phyloP scores from a whole-genome alignment of 2,329 filamentous ascomycete species.

The Exophiala viscosa region DNA sequence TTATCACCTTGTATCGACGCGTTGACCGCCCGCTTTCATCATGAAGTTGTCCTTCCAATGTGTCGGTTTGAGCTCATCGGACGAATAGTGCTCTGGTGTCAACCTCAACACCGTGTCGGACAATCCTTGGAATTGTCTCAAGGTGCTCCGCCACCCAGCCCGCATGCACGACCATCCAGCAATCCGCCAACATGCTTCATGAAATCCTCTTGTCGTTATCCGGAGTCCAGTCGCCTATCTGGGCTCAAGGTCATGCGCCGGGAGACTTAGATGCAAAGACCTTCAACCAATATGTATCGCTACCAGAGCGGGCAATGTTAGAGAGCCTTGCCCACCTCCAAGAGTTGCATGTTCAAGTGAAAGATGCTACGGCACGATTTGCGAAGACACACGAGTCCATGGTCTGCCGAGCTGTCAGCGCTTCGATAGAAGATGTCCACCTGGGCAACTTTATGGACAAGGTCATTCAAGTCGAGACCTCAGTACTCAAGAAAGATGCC shows the following conservation, averaged over 20 bases:
- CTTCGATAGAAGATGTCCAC: slow-evolving; percentile 69
- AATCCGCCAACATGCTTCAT: slow-evolving; percentile 74
- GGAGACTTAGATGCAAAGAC: slow-evolving; percentile 47
- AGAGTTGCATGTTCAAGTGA: slow-evolving; percentile 69
- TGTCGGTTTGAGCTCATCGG: slow-evolving; percentile 47
- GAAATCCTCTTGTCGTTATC: slow-evolving; percentile 96
- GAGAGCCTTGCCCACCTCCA: slow-evolving; percentile 72
- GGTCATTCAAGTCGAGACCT: slow-evolving; percentile 77
- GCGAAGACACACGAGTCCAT: slow-evolving; percentile 69
- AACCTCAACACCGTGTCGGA: slow-evolving; percentile 30
- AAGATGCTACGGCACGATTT: slow-evolving; percentile 63
- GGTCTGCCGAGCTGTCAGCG: slow-evolving; percentile 82
- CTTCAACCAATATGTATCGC: slow-evolving; percentile 57
- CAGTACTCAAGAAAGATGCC: slow-evolving; percentile 72
- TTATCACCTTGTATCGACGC: background rate
- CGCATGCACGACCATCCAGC: background rate
- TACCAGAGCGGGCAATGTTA: slow-evolving; percentile 79
- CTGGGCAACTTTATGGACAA: slow-evolving; percentile 77
- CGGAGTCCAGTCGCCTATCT: slow-evolving; percentile 85
- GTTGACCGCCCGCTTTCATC: slow-evolving; percentile 11
- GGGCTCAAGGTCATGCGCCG: slow-evolving; percentile 49
- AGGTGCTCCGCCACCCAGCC: slow-evolving; percentile 13
- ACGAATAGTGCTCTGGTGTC: slow-evolving; percentile 42
- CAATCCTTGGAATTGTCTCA: slow-evolving; percentile 10
- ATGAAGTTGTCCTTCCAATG: slow-evolving; percentile 33